Evolutionary conservation across 129 eudicot species (phyloP).

Genomic region (Tagetes erecta): DNA sequence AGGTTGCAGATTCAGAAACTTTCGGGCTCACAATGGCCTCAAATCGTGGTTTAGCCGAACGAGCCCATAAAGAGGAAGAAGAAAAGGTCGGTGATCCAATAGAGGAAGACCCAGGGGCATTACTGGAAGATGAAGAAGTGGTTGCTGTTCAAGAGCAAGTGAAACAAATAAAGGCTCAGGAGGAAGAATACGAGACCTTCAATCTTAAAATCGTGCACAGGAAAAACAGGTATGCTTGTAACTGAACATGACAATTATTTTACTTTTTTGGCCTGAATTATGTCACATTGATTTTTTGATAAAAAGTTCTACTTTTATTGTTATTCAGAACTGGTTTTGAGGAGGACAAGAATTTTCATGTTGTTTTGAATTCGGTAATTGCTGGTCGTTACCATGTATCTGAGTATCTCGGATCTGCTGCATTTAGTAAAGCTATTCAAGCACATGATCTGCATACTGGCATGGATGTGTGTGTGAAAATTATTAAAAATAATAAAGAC

Average conservation of each 20-base stretch:
- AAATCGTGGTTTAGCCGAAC: conserved; percentile 49
- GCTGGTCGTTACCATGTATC: conserved; percentile 98
- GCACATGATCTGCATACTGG: conserved; percentile 99
- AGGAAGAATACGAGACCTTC: conserved; percentile 92
- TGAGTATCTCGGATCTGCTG: conserved; percentile 97
- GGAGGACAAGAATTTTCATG: conserved; percentile 92
- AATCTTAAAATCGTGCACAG: conserved; percentile 89
- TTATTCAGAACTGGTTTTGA: conserved; percentile 88
- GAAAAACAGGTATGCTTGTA: conserved; percentile 71
- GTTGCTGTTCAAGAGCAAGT: conserved; percentile 95
- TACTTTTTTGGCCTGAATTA: neutral
- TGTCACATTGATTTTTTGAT: neutral
- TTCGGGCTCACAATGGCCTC: conserved; percentile 64
- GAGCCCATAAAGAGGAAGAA: conserved; percentile 44
- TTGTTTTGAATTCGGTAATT: conserved; percentile 76
- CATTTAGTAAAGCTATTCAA: conserved; percentile 97
- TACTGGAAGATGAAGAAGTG: conserved; percentile 90
- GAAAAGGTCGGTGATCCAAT: conserved; percentile 36
- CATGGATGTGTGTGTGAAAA: conserved; percentile 97
- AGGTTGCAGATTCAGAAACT: conserved; percentile 51
- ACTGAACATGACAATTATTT: neutral
- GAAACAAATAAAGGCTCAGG: conserved; percentile 89
- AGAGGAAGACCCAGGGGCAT: conserved; percentile 69
- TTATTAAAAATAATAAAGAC: conserved; percentile 91
- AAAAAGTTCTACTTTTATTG: conserved; percentile 12